A percentile compares a stretch with the other conserved stretches of the same genome.
phyloP scores from a whole-genome alignment of 345 rosid genomes.

The Physaria fendleri region DNA sequence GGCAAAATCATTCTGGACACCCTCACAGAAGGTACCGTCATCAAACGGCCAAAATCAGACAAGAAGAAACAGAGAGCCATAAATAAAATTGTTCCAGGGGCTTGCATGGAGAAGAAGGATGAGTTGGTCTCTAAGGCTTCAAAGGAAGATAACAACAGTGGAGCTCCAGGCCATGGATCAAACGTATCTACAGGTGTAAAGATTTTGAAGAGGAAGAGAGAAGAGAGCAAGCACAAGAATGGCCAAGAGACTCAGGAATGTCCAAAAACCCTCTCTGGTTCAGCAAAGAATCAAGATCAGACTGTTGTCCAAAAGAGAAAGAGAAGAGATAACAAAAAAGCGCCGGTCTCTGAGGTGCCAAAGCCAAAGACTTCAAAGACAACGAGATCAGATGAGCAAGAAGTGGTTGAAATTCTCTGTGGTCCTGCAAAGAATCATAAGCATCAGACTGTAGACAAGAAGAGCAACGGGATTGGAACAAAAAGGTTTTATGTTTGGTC shows the following conservation, averaged over 20 bases:
- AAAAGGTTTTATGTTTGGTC: neutral
- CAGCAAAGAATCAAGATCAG: conserved; percentile 5
- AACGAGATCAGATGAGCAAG: conserved; percentile 13
- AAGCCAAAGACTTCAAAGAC: conserved; percentile 23
- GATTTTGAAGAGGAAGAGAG: conserved; percentile 21
- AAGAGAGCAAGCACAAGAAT: conserved; percentile 5
- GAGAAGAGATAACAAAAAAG: conserved; percentile 6
- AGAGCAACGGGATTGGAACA: no score
- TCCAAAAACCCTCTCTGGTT: neutral
- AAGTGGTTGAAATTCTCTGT: neutral
- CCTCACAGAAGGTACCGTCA: conserved; percentile 32
- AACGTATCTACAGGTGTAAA: conserved; percentile 14
- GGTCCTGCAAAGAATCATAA: neutral
- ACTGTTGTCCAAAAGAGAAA: conserved; percentile 4
- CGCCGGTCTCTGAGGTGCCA: neutral
- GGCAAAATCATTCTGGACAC: conserved; percentile 77
- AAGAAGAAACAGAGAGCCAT: conserved; percentile 4
- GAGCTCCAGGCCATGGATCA: conserved; percentile 8
- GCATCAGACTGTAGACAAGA: no score
- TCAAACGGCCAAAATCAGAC: conserved; percentile 15
- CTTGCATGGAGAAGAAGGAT: conserved; percentile 8
- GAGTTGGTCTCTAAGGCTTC: conserved; percentile 6
- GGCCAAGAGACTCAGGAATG: conserved; percentile 5
- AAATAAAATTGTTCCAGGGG: neutral
- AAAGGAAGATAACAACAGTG: conserved; percentile 10